A percentile compares a stretch with the other conserved stretches of the same genome.
Evolutionary conservation across 2,329 filamentous ascomycete species (phyloP).

Genomic region (Colletotrichum cuscutae): DNA sequence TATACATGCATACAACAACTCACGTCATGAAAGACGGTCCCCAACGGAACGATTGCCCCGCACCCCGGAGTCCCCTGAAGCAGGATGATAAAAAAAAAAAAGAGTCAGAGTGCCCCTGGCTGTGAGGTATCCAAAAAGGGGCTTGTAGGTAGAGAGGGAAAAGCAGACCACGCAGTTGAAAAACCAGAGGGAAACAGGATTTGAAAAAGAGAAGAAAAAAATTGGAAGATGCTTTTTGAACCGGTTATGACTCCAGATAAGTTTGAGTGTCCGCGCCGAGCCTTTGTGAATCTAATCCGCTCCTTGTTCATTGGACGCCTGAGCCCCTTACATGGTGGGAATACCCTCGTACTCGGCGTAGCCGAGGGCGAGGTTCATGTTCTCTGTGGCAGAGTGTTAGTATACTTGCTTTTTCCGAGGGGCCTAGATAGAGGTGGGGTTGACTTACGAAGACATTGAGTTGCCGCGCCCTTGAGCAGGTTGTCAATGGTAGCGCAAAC

Average conservation of each 20-base stretch:
- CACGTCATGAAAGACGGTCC: not conserved
- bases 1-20: slow-evolving; percentile 30
- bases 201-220: not conserved
- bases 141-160: not conserved
- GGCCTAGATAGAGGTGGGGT: not conserved
- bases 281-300: slow-evolving; percentile 25
- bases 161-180: not conserved
- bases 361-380: slow-evolving; percentile 92
- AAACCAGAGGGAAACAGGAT: not conserved
- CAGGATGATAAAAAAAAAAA: not conserved
- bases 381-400: slow-evolving; percentile 63
- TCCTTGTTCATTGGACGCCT: not conserved
- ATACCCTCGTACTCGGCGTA: slow-evolving; percentile 92
- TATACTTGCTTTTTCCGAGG: not conserved
- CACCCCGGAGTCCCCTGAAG: not conserved
- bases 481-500: slow-evolving; percentile 95
- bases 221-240: slow-evolving; percentile 31
- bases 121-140: not conserved
- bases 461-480: slow-evolving; percentile 90
- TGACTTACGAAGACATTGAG: slow-evolving; percentile 87
- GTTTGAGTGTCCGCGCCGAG: slow-evolving; percentile 31
- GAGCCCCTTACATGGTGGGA: slow-evolving; percentile 58
- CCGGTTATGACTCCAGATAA: slow-evolving; percentile 32
- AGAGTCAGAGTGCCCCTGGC: not conserved
- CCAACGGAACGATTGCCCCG: not conserved